Base-by-base conservation (phyloP, 306 rosid species). In the Rosa multiflora region DNA sequence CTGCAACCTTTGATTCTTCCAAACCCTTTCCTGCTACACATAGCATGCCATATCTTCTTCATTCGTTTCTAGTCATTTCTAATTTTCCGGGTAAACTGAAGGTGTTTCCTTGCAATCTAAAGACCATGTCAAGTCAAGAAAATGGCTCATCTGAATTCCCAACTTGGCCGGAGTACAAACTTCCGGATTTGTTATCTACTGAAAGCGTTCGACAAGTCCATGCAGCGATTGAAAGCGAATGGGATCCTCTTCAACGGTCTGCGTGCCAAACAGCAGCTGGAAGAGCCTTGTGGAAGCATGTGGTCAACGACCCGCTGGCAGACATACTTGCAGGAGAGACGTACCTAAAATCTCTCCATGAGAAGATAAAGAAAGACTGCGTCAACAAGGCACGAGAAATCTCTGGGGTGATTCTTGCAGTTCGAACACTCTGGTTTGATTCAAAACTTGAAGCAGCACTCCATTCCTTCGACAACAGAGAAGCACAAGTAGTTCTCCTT, bases 191-290 rank as follows among this genome's bases (percentile, higher is more conserved):
- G 87, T 74, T 93, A 75, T 82, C 72, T 6, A 91, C 78, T 11
- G 96, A 89, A 3, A 62, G 87, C 23, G 87, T 96, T 77, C 82
- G 85, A 73, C 85, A 90, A 67, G 85, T 89, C 20, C 97, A 96
- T 80, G 91, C 91, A 4, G 90, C 87, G 1, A 89, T 93, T 70
- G 99, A 89, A 71, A 87, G 85, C 14, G 89, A 95, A 83, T 90
- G 98, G 99, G 94, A 83, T 83, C 85, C 88, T 68, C 91, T 91
- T 69, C 92, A 87, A 78, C 89, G 89, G 55, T 96, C 96, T 15
- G 97, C 94, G 0, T 93, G 99, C 79, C 99, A 91, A 81, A 93
- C 92, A 8, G 99, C 98, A 52, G 99, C 98, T 0, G 98, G 96
- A 66, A 92, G 99, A 88, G 98, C 99, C 55, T 87, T 93, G 77